phyloP scores from a whole-genome alignment of 2,329 filamentous ascomycete genomes.

The Microsporum canis region DNA sequence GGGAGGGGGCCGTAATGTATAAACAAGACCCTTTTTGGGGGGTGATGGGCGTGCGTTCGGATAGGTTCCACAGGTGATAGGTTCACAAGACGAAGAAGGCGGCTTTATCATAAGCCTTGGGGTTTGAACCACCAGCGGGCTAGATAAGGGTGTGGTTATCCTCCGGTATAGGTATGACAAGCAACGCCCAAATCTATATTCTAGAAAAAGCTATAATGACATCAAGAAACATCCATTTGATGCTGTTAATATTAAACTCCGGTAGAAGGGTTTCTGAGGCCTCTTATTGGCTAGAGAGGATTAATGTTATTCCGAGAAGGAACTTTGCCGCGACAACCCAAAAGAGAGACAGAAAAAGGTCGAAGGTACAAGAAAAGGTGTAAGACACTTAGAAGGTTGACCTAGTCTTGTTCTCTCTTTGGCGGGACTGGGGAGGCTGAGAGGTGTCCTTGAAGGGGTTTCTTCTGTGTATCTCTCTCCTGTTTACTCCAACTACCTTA shows the following conservation, averaged over 20 bases:
- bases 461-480: background rate
- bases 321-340: background rate
- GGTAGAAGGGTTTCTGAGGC: background rate
- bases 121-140: background rate
- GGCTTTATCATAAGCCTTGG: background rate
- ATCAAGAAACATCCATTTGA: no score
- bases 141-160: background rate
- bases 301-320: background rate
- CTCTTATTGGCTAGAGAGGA: background rate
- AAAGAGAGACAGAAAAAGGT: background rate
- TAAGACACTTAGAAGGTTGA: background rate
- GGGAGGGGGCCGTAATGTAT: background rate
- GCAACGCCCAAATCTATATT: background rate
- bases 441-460: background rate
- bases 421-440: background rate
- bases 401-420: background rate
- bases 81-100: background rate
- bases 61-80: background rate
- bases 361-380: background rate
- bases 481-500: background rate
- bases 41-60: background rate
- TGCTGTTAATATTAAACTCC: no score
- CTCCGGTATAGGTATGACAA: background rate
- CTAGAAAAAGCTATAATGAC: background rate
- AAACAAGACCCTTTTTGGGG: background rate